Evolutionary conservation across 768 basidiomycete species (phyloP).

Genomic region (Mycena capillaripes): DNA sequence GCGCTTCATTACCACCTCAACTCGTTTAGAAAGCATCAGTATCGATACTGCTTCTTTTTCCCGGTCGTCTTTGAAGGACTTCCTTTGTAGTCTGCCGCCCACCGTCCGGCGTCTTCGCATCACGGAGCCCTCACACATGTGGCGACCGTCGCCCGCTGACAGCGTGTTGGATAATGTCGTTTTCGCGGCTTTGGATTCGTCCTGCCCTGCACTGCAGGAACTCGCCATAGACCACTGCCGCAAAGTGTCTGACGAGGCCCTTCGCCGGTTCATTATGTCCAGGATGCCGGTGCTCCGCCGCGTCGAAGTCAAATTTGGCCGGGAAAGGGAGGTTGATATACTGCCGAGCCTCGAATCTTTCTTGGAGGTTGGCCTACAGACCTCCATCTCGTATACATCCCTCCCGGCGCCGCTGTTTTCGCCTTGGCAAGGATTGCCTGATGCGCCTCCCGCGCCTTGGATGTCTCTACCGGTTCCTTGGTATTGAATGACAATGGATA

Average conservation of each 20-base stretch:
- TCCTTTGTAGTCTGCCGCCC: slow-evolving; percentile 12
- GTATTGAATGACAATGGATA: too few species aligned
- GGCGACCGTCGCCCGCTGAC: neutral
- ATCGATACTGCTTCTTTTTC: slow-evolving; percentile 6
- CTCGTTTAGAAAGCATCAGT: slow-evolving; percentile 12
- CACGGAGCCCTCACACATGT: neutral
- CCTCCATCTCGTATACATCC: neutral
- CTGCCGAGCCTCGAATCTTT: neutral
- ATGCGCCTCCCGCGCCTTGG: neutral
- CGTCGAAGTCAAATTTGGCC: neutral
- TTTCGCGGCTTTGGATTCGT: neutral
- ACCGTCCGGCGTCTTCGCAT: neutral
- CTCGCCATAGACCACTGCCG: neutral
- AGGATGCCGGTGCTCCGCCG: slow-evolving; percentile 2
- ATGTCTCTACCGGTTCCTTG: too few species aligned
- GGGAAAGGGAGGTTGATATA: slow-evolving; percentile 8
- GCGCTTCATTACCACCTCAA: neutral
- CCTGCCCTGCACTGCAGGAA: slow-evolving; percentile 1
- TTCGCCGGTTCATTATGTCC: neutral
- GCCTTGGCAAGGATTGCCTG: neutral
- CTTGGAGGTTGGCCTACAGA: neutral
- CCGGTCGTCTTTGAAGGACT: neutral
- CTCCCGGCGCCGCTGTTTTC: neutral
- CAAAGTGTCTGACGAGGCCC: slow-evolving; percentile 2
- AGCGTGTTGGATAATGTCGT: neutral